Base-by-base conservation (phyloP, 768 basidiomycete species). In the Termitomyces sp. region DNA sequence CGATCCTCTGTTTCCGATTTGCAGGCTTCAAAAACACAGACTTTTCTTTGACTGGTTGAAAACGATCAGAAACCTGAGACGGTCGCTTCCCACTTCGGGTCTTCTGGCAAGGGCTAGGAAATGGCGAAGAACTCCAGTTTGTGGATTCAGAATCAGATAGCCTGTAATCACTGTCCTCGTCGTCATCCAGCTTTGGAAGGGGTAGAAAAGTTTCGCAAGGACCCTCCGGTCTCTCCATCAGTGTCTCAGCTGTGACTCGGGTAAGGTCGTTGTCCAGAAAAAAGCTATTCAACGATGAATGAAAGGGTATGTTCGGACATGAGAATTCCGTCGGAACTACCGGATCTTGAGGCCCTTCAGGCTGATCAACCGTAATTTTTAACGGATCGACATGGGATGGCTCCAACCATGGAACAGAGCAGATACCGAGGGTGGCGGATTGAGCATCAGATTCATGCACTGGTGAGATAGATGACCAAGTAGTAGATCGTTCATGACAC, bases 321-420 rank as follows among this genome's bases (percentile, higher is more conserved):
- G 54, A 38, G 57, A 51, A 46, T 40, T 26, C 42, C 44, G 42
- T 32, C 5, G 45, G 21, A 47, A 59, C 38, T 45, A 41, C 41
- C 7, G 40, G 40, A 54, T 37, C 26, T 41, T 40, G 41, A 45
- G 30, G 28, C 15, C 12, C 15, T 14, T 44, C 54, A 51, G 8
- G 26, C 19, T 48, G 24, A 21, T 35, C 49, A 34, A 55, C 61
- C 55, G 73, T 65, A 28, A 74, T 70, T 32, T 75, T 71, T 32
- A 70, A 57, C 21, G 78, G 77, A 60, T 79, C 70, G 47, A 80
- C 66, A 10, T 52, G 44, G 35, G 56, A 34, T 15, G 55, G 43
- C 5, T 58, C 41, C 4, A 55, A 38, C 57, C 54, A 52, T 12
- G 63, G 61, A 51, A 66, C 64, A 41, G 68, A 54, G 14, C 66